phyloP scores from a whole-genome alignment of 192 early-diverging fungal species.

The Podila horticola region DNA sequence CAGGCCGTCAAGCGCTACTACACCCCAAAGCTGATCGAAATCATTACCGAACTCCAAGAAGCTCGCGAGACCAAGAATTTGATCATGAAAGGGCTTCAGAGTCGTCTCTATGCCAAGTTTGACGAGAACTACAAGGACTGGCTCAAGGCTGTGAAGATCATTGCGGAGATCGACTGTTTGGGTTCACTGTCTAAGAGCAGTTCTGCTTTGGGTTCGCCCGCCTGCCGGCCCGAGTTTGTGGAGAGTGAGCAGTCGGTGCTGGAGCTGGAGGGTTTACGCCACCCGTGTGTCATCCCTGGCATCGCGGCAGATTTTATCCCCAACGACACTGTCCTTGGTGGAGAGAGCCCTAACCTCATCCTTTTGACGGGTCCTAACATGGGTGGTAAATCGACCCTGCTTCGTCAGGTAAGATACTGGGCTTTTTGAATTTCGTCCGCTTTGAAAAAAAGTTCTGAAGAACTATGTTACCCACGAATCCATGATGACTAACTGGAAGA shows the following conservation, averaged over 20 bases:
- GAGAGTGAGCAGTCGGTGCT: constrained; percentile 70
- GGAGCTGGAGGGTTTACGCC: constrained; percentile 90
- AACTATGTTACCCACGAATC: neutral
- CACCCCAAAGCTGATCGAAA: constrained; percentile 68
- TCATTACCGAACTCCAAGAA: constrained; percentile 82
- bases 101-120: constrained; percentile 84
- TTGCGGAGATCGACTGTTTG: constrained; percentile 91
- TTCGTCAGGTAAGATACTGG: constrained; percentile 75
- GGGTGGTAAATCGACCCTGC: constrained; percentile 98
- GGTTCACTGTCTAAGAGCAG: constrained; percentile 78
- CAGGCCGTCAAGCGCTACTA: constrained; percentile 87
- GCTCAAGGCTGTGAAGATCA: constrained; percentile 73
- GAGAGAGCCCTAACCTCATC: constrained; percentile 74
- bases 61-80: constrained; percentile 81
- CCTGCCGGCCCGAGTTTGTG: constrained; percentile 90
- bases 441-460: too few species aligned
- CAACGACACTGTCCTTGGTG: constrained; percentile 90
- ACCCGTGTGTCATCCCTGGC: constrained; percentile 87
- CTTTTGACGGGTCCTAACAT: constrained; percentile 99
- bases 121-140: constrained; percentile 81
- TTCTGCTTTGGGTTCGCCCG: constrained; percentile 73
- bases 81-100: constrained; percentile 79
- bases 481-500: neutral
- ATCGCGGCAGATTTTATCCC: constrained; percentile 86
- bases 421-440: too few species aligned